A percentile compares a stretch with the other conserved stretches of the same genome.
phyloP scores from a whole-genome alignment of 441 rosid species.

The Eruca vesicaria region DNA sequence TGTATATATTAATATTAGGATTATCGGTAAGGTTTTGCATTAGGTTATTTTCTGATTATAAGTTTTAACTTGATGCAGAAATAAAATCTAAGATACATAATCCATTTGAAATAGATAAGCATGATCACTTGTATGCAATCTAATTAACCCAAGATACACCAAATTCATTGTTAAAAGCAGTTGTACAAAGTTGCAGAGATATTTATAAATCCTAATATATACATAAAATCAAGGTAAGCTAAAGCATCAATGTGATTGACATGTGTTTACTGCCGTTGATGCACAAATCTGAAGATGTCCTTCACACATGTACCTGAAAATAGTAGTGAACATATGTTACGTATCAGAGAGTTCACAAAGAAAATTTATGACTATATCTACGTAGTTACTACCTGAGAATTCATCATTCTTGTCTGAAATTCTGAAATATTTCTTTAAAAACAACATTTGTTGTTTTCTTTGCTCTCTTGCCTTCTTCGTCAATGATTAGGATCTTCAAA shows the following conservation, averaged over 20 bases:
- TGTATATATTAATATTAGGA: background rate
- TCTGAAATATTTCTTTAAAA: background rate
- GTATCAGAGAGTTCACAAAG: background rate
- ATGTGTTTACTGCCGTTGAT: background rate
- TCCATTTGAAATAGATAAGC: background rate
- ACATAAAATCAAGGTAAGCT: background rate
- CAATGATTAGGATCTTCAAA: background rate
- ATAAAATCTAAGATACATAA: background rate
- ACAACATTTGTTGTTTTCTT: slow-evolving; percentile 1
- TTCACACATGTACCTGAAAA: background rate
- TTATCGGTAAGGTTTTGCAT: background rate
- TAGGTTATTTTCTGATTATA: background rate
- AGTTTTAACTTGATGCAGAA: background rate
- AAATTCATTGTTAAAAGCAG: background rate
- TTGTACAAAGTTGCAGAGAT: background rate
- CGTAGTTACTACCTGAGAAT: background rate
- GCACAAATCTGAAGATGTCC: background rate
- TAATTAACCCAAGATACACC: background rate
- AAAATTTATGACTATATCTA: background rate
- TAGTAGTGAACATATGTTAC: background rate
- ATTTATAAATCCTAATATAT: background rate
- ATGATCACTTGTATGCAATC: background rate
- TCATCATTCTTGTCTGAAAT: background rate
- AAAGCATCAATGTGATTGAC: background rate
- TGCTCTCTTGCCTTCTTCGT: background rate